Evolutionary conservation across 805 yeast genomes (phyloP).

Genomic region (Starmerella sirachaensis): DNA sequence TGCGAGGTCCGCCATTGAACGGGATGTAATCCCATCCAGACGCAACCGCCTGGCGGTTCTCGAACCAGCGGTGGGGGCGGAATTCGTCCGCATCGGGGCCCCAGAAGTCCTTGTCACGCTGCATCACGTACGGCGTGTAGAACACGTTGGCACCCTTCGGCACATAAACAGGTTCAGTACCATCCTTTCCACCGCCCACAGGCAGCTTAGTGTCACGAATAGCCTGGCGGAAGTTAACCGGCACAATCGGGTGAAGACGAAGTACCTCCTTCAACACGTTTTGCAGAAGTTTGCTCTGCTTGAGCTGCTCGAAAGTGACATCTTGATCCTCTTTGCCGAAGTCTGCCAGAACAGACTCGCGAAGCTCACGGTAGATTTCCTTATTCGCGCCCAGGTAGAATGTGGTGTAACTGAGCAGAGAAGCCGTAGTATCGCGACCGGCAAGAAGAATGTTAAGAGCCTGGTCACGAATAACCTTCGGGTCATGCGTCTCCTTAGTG

Average conservation of each 20-base stretch:
- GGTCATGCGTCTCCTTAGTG: constrained; percentile 39
- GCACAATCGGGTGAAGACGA: constrained; percentile 43
- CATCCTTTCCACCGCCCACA: constrained; percentile 39
- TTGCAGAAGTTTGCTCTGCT: constrained; percentile 38
- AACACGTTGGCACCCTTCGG: constrained; percentile 35
- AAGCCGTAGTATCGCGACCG: constrained; percentile 47
- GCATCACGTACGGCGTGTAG: constrained; percentile 34
- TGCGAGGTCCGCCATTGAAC: constrained; percentile 46
- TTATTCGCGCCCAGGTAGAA: constrained; percentile 36
- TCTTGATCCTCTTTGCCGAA: constrained; percentile 28
- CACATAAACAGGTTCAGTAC: constrained; percentile 31
- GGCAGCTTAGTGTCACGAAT: constrained; percentile 39
- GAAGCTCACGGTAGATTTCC: constrained; percentile 27
- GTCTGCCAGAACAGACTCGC: constrained; percentile 30
- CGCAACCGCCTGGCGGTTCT: constrained; percentile 23
- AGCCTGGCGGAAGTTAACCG: constrained; percentile 38
- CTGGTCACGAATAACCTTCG: constrained; percentile 38
- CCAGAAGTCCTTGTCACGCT: constrained; percentile 32
- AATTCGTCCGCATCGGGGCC: constrained; percentile 38
- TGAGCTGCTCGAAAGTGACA: constrained; percentile 38
- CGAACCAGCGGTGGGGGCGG: constrained; percentile 41
- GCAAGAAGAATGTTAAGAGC: constrained; percentile 41
- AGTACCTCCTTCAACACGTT: constrained; percentile 39
- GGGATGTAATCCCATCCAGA: constrained; percentile 41
- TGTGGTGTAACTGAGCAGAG: constrained; percentile 36